A percentile compares a stretch with the other conserved stretches of the same genome.
Evolutionary conservation across 441 rosid genomes (phyloP).

Genomic region (Syzygium syzygioides): DNA sequence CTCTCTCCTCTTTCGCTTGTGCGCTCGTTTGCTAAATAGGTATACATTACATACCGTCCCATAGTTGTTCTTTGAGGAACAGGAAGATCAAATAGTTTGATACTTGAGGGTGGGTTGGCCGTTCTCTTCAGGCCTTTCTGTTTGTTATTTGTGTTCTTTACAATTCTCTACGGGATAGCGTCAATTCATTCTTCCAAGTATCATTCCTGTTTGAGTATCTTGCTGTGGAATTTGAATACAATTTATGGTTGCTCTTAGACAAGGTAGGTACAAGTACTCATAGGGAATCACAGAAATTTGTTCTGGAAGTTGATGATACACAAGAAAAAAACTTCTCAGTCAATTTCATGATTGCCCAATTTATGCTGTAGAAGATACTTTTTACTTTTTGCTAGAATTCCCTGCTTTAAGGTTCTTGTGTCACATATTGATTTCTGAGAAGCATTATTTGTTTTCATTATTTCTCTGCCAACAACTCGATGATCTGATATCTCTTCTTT

Average conservation of each 20-base stretch:
- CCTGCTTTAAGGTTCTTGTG: background rate
- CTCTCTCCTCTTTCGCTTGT: background rate
- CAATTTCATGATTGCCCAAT: background rate
- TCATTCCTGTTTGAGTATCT: background rate
- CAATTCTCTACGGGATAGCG: background rate
- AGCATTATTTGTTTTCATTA: background rate
- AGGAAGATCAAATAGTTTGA: background rate
- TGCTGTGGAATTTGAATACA: background rate
- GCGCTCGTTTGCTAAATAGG: background rate
- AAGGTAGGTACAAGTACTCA: background rate
- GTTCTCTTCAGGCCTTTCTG: background rate
- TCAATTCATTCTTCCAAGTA: background rate
- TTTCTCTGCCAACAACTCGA: background rate
- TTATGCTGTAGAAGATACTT: background rate
- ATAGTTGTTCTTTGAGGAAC: background rate
- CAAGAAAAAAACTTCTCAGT: background rate
- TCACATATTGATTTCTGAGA: background rate
- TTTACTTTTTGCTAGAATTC: background rate
- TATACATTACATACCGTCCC: background rate
- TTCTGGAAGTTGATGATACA: background rate
- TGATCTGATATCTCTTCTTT: background rate
- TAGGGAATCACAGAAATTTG: background rate
- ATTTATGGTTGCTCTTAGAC: background rate
- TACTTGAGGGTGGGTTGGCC: background rate
- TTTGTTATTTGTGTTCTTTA: background rate